These are phyloP conservation scores for Friedmanniomyces simplex DNA, from an alignment of 495 filamentous ascomycete genomes.

Conservation along the genomic window DNA sequence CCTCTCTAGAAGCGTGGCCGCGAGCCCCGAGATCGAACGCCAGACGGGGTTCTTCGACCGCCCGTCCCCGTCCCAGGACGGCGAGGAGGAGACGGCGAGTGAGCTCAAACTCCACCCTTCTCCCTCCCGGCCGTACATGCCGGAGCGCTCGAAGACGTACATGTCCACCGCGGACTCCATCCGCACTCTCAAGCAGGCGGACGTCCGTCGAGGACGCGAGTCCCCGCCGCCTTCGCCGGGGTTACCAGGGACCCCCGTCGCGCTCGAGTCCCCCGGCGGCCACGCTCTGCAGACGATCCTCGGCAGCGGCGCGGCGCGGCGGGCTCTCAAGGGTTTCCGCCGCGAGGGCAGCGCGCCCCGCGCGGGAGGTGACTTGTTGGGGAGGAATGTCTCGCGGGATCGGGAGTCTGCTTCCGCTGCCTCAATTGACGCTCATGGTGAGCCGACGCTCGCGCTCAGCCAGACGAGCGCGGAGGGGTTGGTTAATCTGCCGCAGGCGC, in stretches of 20 bases:
- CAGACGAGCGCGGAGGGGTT: constrained; percentile 28
- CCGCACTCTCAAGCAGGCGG: constrained; percentile 38
- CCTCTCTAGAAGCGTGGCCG: constrained; percentile 69
- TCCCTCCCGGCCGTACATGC: constrained; percentile 34
- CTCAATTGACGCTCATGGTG: constrained; percentile 29
- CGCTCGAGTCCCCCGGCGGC: constrained; percentile 40
- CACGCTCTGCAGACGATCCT: constrained; percentile 47
- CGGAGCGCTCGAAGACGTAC: constrained; percentile 44
- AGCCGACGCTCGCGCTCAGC: constrained; percentile 33
- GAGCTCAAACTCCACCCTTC: neutral
- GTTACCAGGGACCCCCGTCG: constrained; percentile 37
- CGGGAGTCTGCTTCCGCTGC: constrained; percentile 35
- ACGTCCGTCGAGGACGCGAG: constrained; percentile 15
- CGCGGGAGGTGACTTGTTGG: too few relatives aligned
- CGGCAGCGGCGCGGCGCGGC: constrained; percentile 41
- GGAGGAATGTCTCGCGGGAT: constrained; percentile 34
- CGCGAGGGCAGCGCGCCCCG: too few relatives aligned
- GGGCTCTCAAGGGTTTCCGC: constrained; percentile 38
- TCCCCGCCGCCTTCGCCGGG: constrained; percentile 29
- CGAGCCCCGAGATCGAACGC: constrained; percentile 52
- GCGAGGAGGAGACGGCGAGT: neutral
- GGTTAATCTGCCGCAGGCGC: constrained; percentile 29
- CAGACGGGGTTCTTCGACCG: constrained; percentile 32
- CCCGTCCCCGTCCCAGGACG: too few relatives aligned
- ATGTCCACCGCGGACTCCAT: constrained; percentile 54